Percentiles rank a stretch among this genome's conserved stretches.
phyloP scores from a whole-genome alignment of 2,329 filamentous ascomycete species.

The Penicillium italicum region DNA sequence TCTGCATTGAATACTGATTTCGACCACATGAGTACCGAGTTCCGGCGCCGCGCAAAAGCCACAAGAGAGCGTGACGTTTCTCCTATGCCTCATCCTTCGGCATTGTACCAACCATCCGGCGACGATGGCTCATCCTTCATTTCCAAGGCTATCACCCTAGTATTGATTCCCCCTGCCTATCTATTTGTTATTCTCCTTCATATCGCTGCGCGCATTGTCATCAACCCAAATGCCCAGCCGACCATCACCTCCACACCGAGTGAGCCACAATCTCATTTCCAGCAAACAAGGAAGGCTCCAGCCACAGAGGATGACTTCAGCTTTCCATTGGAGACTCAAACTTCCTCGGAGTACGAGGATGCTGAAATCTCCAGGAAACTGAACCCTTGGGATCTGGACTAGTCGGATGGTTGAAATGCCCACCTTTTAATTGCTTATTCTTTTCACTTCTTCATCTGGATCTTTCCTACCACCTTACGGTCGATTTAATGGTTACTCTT shows the following conservation, averaged over 20 bases:
- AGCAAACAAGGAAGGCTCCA: slow-evolving; percentile 15
- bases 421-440: neutral
- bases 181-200: slow-evolving; percentile 75
- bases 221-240: slow-evolving; percentile 28
- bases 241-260: slow-evolving; percentile 20
- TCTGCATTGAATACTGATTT: slow-evolving; percentile 27
- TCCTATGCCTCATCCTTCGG: slow-evolving; percentile 65
- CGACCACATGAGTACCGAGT: slow-evolving; percentile 31
- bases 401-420: neutral
- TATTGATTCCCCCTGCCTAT: slow-evolving; percentile 76
- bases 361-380: slow-evolving; percentile 16
- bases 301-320: slow-evolving; percentile 40
- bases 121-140: slow-evolving; percentile 63
- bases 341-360: slow-evolving; percentile 24
- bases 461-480: neutral
- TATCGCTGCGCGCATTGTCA: slow-evolving; percentile 71
- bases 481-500: slow-evolving; percentile 16
- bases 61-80: slow-evolving; percentile 58
- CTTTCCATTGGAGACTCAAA: slow-evolving; percentile 35
- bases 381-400: slow-evolving; percentile 32
- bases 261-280: slow-evolving; percentile 16
- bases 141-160: slow-evolving; percentile 70
- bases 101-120: slow-evolving; percentile 55
- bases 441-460: slow-evolving; percentile 1
- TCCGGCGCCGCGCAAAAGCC: slow-evolving; percentile 56